phyloP scores from a whole-genome alignment of 1,139 yeast species.

The Candida glucosophila region DNA sequence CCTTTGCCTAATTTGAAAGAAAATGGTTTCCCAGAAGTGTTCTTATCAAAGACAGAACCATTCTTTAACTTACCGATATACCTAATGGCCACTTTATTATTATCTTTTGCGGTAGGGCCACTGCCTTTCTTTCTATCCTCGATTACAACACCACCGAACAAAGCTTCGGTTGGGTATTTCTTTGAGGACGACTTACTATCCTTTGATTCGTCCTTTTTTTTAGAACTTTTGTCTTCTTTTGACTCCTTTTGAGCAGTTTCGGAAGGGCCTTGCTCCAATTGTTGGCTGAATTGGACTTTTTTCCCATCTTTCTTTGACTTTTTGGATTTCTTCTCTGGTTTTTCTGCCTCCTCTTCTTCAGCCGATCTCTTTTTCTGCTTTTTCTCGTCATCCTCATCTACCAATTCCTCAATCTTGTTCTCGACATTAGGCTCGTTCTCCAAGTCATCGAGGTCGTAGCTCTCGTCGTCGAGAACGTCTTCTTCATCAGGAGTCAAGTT shows the following conservation, averaged over 20 bases:
- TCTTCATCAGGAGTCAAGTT: constrained; percentile 77
- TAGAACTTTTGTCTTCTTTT: too few species aligned
- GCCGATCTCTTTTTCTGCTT: constrained; percentile 26
- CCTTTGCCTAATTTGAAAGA: constrained; percentile 88
- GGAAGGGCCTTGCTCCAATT: constrained; percentile 90
- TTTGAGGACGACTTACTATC: constrained; percentile 17
- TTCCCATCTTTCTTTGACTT: constrained; percentile 42
- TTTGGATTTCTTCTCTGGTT: constrained; percentile 26
- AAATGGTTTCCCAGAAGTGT: constrained; percentile 96
- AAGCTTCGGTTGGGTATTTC: constrained; percentile 60
- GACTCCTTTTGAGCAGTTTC: constrained; percentile 13
- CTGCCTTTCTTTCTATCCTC: constrained; percentile 90
- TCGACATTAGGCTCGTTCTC: constrained; percentile 52
- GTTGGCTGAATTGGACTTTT: constrained; percentile 83
- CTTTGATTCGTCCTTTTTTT: too few species aligned
- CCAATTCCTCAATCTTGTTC: constrained; percentile 49
- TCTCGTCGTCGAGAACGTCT: constrained; percentile 64
- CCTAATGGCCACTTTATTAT: constrained; percentile 90
- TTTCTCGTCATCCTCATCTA: constrained; percentile 43
- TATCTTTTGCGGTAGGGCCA: constrained; percentile 83
- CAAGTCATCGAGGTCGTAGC: constrained; percentile 68
- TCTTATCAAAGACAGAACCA: constrained; percentile 94
- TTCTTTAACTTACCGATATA: constrained; percentile 95
- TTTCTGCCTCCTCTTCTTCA: constrained; percentile 15
- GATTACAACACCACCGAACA: constrained; percentile 86